These are phyloP conservation scores for Neurospora intermedia DNA, from an alignment of 495 filamentous ascomycete species.

Conservation along the genomic window DNA sequence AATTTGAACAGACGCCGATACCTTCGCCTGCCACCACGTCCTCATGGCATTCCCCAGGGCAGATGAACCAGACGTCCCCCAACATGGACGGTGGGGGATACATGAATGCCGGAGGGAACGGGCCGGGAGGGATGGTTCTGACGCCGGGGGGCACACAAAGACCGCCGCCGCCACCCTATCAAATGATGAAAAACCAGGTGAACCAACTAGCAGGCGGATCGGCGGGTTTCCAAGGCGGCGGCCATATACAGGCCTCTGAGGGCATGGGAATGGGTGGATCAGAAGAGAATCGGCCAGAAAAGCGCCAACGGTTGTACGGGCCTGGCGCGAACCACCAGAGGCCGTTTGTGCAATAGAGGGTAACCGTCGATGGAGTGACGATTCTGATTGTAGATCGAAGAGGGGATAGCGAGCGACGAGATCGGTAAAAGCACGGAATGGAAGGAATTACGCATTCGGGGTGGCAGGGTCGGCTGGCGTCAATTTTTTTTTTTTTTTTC, in stretches of 20 bases:
- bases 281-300: constrained; percentile 24
- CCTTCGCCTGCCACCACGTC: constrained; percentile 61
- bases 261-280: constrained; percentile 9
- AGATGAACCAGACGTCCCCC: constrained; percentile 53
- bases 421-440: neutral
- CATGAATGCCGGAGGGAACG: constrained; percentile 26
- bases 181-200: neutral
- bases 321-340: constrained; percentile 17
- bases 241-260: constrained; percentile 16
- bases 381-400: neutral
- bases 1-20: constrained; percentile 74
- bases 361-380: neutral
- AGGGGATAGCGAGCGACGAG: neutral
- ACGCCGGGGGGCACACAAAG: constrained; percentile 33
- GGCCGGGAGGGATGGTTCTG: constrained; percentile 31
- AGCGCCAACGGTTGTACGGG: constrained; percentile 29
- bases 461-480: neutral
- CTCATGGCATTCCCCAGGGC: constrained; percentile 65
- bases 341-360: constrained; percentile 11
- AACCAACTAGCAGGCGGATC: constrained; percentile 7
- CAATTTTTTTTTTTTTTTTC: neutral
- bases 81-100: constrained; percentile 36
- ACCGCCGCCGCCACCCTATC: neutral
- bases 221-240: constrained; percentile 12
- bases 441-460: neutral